phyloP scores from a whole-genome alignment of 139 green algal genomes.

The Tetradesmus obliquus region DNA sequence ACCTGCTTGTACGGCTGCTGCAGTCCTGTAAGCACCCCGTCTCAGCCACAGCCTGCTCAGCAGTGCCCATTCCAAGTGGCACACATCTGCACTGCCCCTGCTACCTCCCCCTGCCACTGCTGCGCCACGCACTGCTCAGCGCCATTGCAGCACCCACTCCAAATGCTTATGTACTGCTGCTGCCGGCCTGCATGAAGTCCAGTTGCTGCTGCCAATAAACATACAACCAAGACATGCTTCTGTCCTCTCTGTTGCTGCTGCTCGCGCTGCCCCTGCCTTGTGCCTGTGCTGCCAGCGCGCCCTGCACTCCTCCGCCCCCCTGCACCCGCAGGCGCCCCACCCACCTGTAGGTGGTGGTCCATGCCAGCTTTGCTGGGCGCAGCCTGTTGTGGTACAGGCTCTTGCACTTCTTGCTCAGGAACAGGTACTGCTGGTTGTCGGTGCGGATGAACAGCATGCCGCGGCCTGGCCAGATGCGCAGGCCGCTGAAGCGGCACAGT shows the following conservation, averaged over 20 bases:
- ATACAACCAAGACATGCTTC: no score
- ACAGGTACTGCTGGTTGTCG: conserved; percentile 96
- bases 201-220: not conserved
- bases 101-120: not conserved
- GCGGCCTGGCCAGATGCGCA: conserved; percentile 97
- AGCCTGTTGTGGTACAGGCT: conserved; percentile 92
- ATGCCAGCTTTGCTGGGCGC: conserved; percentile 97
- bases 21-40: no score
- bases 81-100: not conserved
- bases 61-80: not conserved
- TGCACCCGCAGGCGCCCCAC: not conserved
- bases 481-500: conserved; percentile 97
- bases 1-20: no score
- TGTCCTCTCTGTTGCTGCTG: not conserved
- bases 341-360: conserved; percentile 91
- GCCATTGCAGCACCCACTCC: not conserved
- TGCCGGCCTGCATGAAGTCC: not conserved
- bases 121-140: not conserved
- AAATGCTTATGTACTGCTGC: not conserved
- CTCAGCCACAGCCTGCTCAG: no score
- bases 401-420: conserved; percentile 97
- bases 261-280: not conserved
- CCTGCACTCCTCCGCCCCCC: not conserved
- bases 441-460: conserved; percentile 92
- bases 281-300: not conserved